Conservation (phyloP, 768 basidiomycete species). For the Candolleomyces eurysporus region DNA sequence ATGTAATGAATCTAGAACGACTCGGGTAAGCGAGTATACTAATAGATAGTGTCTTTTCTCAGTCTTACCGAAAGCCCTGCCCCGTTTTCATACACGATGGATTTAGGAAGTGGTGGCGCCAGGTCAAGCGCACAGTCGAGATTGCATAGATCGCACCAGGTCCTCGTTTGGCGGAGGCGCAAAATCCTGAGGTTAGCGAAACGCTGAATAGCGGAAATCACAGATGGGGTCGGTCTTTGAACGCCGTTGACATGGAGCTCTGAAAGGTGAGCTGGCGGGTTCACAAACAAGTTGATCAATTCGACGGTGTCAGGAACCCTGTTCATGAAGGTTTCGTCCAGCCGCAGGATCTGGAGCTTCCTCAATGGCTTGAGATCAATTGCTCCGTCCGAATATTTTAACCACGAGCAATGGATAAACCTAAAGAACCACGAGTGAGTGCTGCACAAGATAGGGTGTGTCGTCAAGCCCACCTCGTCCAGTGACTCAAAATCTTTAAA, state of each 20-base stretch:
- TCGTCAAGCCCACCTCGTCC: constrained; percentile 3
- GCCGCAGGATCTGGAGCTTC: not conserved
- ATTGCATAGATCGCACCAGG: constrained; percentile 9
- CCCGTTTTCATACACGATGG: constrained; percentile 1
- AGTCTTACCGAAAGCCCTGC: constrained; percentile 2
- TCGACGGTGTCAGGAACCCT: not conserved
- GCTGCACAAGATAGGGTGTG: not conserved
- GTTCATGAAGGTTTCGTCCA: not conserved
- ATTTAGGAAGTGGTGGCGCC: not conserved
- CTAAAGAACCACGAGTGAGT: not conserved
- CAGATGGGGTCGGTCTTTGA: not conserved
- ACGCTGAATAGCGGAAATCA: not conserved
- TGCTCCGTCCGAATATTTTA: not conserved
- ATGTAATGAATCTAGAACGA: constrained; percentile 5
- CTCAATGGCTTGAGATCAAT: not conserved
- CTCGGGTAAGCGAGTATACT: not conserved
- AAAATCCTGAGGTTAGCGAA: not conserved
- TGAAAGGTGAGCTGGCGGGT: not conserved
- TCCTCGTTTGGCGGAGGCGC: not conserved
- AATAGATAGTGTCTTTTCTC: not conserved
- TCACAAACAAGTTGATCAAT: not conserved
- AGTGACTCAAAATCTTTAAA: not conserved
- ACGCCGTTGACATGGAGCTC: not conserved
- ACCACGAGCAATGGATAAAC: constrained; percentile 1
- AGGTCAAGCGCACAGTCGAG: not conserved